phyloP scores from a whole-genome alignment of 2,329 filamentous ascomycete species.

The Paramyrothecium roridum region DNA sequence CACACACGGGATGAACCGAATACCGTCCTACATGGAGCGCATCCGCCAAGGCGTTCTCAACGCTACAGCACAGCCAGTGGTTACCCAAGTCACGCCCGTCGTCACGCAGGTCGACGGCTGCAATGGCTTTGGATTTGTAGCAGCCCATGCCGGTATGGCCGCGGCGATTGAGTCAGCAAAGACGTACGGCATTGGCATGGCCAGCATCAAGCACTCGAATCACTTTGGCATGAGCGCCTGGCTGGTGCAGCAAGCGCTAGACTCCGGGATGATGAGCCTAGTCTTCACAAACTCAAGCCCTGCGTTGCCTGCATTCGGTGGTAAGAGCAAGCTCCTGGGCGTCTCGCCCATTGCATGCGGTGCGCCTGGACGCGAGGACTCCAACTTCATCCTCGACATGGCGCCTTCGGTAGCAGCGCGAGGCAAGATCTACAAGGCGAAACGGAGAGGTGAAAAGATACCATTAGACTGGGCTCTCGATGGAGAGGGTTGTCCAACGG shows the following conservation, averaged over 20 bases:
- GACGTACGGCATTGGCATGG: constrained; percentile 70
- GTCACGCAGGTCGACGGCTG: constrained; percentile 65
- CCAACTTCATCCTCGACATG: constrained; percentile 70
- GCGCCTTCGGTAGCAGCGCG: constrained; percentile 66
- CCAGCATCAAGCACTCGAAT: constrained; percentile 71
- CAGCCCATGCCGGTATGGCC: constrained; percentile 63
- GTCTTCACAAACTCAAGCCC: constrained; percentile 73
- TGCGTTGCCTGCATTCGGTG: constrained; percentile 69
- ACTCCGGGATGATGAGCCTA: constrained; percentile 66
- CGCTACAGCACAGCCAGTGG: constrained; percentile 52
- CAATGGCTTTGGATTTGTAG: constrained; percentile 75
- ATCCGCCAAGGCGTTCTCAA: constrained; percentile 68
- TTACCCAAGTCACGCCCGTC: constrained; percentile 64
- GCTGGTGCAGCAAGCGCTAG: constrained; percentile 73
- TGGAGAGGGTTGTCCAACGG: constrained; percentile 62
- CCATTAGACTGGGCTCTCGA: constrained; percentile 74
- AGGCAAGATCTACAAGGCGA: constrained; percentile 72
- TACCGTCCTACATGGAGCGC: constrained; percentile 74
- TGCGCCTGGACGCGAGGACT: constrained; percentile 56
- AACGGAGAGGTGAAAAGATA: constrained; percentile 66
- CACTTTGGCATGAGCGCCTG: constrained; percentile 84
- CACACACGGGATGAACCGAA: constrained; percentile 72
- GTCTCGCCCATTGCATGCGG: constrained; percentile 75
- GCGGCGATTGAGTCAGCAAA: constrained; percentile 65
- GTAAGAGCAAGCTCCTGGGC: constrained; percentile 65